Evolutionary conservation across 23 red algal species (phyloP).

Genomic region (Pyropia yezoensis): DNA sequence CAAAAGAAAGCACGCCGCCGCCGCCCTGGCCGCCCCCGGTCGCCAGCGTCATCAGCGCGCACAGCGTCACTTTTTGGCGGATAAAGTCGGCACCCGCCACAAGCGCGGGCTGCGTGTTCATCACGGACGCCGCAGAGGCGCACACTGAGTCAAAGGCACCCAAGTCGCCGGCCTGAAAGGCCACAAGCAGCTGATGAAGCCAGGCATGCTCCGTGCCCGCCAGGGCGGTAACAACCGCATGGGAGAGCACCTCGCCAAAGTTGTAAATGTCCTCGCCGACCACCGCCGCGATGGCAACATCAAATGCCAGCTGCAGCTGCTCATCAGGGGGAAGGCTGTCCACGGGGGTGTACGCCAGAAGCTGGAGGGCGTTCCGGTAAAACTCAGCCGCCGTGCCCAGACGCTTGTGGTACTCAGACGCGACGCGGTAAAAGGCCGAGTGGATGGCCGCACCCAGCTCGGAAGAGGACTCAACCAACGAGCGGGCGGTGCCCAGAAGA

Average conservation of each 20-base stretch:
- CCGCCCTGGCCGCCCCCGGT: neutral
- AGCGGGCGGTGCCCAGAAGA: conserved; percentile 22
- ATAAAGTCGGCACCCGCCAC: conserved; percentile 70
- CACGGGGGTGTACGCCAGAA: conserved; percentile 75
- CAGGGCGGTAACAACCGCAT: conserved; percentile 65
- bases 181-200: conserved; percentile 58
- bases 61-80: conserved; percentile 81
- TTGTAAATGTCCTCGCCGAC: conserved; percentile 93
- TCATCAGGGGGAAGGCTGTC: conserved; percentile 21
- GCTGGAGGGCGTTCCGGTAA: conserved; percentile 80
- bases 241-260: conserved; percentile 90
- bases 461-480: conserved; percentile 30
- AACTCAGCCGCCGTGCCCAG: conserved; percentile 84
- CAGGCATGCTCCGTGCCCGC: conserved; percentile 55
- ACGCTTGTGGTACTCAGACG: conserved; percentile 86
- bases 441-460: conserved; percentile 60
- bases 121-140: conserved; percentile 16
- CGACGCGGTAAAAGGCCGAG: conserved; percentile 79
- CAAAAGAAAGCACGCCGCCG: conserved; percentile 43
- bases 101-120: conserved; percentile 64
- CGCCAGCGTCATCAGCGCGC: conserved; percentile 69
- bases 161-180: conserved; percentile 63
- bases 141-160: conserved; percentile 53
- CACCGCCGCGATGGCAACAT: conserved; percentile 84
- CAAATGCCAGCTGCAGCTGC: conserved; percentile 83